Evolutionary conservation across 2,329 filamentous ascomycete species (phyloP).

Genomic region (Coniochaeta prunicola): DNA sequence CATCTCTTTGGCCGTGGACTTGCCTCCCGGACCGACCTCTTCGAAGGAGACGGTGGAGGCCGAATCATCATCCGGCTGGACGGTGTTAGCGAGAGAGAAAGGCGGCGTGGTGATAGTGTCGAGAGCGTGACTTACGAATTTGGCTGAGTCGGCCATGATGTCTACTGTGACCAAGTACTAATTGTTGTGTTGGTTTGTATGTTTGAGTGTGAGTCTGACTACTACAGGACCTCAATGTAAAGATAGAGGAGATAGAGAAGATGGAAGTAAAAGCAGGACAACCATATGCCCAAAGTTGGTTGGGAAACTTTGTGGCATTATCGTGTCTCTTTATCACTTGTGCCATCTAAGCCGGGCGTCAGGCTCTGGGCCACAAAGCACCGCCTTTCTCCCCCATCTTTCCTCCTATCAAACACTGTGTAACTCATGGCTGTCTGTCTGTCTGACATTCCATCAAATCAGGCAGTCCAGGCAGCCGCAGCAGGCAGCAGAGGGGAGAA

Average conservation of each 20-base stretch:
- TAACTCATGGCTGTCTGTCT: not conserved
- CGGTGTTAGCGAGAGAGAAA: not conserved
- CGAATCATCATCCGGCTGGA: conserved; percentile 13
- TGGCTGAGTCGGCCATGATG: not conserved
- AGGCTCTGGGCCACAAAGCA: not conserved
- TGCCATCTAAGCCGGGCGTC: not conserved
- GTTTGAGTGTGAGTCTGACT: not conserved
- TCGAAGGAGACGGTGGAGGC: conserved; percentile 25
- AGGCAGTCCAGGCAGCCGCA: not conserved
- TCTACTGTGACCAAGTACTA: not conserved
- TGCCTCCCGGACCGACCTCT: conserved; percentile 16
- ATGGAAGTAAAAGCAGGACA: not conserved
- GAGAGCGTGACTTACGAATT: not conserved
- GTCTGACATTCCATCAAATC: not conserved
- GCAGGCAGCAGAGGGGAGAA: not conserved
- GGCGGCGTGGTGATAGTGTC: not conserved
- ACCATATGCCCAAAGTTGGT: not conserved
- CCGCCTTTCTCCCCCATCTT: not conserved
- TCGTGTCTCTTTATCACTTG: not conserved
- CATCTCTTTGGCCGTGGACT: not conserved
- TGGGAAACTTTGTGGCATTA: no score
- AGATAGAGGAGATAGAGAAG: not conserved
- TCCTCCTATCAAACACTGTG: not conserved
- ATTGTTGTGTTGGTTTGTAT: not conserved
- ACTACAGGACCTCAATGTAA: not conserved